Evolutionary conservation across 2,329 filamentous ascomycete genomes (phyloP).

Genomic region (Plectosphaerella plurivora): DNA sequence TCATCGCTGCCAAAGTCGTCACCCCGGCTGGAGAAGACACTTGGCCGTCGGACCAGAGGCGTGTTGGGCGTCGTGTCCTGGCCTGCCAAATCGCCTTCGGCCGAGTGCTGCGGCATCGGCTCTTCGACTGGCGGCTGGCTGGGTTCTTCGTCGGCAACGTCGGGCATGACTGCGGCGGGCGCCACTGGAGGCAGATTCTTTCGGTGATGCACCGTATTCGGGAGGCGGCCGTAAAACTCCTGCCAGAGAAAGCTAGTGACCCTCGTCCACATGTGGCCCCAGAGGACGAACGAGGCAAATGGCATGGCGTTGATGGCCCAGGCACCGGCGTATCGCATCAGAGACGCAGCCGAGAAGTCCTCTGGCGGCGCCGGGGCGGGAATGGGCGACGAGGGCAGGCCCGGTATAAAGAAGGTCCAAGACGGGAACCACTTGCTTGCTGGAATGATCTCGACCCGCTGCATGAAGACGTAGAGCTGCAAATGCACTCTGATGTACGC

Average conservation of each 20-base stretch:
- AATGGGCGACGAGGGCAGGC: slow-evolving; percentile 46
- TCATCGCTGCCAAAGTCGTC: slow-evolving; percentile 53
- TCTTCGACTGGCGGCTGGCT: not conserved
- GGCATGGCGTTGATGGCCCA: slow-evolving; percentile 39
- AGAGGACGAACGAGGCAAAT: slow-evolving; percentile 40
- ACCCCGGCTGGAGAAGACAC: slow-evolving; percentile 38
- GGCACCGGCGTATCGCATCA: slow-evolving; percentile 38
- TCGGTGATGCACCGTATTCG: slow-evolving; percentile 27
- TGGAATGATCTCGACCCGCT: slow-evolving; percentile 44
- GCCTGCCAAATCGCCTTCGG: not conserved
- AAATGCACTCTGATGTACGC: slow-evolving; percentile 44
- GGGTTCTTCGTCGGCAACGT: slow-evolving; percentile 1
- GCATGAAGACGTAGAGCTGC: slow-evolving; percentile 47
- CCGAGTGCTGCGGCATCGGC: not conserved
- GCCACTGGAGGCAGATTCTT: slow-evolving; percentile 15
- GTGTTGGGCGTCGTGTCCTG: not conserved
- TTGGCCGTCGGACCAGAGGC: slow-evolving; percentile 30
- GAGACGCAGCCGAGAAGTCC: slow-evolving; percentile 29
- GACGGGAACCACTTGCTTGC: slow-evolving; percentile 36
- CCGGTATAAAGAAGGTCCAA: slow-evolving; percentile 49
- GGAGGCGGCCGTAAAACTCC: slow-evolving; percentile 33
- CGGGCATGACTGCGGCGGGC: slow-evolving; percentile 7
- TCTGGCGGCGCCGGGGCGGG: slow-evolving; percentile 36
- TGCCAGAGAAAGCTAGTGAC: slow-evolving; percentile 31
- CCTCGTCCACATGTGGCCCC: slow-evolving; percentile 30